Base-by-base conservation (phyloP, 2,329 filamentous ascomycete genomes). In the Dactylellina haptotyla region DNA sequence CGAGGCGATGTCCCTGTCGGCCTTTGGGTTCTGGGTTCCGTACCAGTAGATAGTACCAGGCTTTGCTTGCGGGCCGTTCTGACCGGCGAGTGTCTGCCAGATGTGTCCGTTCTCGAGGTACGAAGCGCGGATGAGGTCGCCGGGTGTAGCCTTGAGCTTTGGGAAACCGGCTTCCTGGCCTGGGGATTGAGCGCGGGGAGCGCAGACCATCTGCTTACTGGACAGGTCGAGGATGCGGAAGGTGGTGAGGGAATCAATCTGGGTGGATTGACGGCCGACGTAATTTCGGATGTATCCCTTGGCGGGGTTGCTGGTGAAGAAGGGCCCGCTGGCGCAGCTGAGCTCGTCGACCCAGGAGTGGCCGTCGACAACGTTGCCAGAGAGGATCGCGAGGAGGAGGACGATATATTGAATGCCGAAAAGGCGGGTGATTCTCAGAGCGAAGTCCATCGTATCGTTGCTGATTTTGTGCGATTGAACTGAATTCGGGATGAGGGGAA, bases 31-130 rank as follows among this genome's bases (percentile, higher is more conserved):
- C 16, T 73, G 57, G n/a, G 76, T 77, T 5, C 75, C 77, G 56
- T 72, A 78, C 77, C 75, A 78, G 30, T 75, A 78, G 18, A 77
- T 75, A 2, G 34, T 75, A 1, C 77, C 77, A 1, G 75, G 45
- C 0, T 73, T 75, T 18, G 66, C 59, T 20, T 65, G 14, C 1
- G 64, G 18, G 23, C 75, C 75, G 9, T 75, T 57, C 4, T 45
- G 9, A 10, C 58, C 58, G n/a, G 61, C 65, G 48, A 34, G 59
- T 39, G 20, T 66, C 45, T 34, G 77, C 67, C 67, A 75, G 56
- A 78, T 78, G 59, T 78, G 77, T 0, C 77, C 77, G 63, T 78
- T 78, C 32, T 78, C 77, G 0, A 75, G 74, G 43, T 78, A 78
- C 32, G 43, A 54, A 10, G 64, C 77, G 26, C 65, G 48, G 30